phyloP scores from a whole-genome alignment of 2,329 filamentous ascomycete genomes.

The Cucurbitaria berberidis region DNA sequence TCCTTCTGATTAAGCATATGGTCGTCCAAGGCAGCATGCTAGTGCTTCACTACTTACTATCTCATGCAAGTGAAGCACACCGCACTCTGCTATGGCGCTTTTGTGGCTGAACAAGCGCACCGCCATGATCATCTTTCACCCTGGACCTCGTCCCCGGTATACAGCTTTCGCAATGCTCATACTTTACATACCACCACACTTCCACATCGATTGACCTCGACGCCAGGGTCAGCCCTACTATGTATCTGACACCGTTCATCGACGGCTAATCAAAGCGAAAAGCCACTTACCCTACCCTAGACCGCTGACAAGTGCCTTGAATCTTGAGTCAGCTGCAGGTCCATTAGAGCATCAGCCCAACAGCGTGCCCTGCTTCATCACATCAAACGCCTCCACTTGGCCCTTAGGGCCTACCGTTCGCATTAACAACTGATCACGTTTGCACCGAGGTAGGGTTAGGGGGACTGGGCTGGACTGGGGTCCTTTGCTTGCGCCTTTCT shows the following conservation, averaged over 20 bases:
- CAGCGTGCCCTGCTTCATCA: conserved; percentile 6
- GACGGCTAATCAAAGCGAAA: conserved; percentile 5
- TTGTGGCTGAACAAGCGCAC: conserved; percentile 12
- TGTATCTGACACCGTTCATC: not conserved
- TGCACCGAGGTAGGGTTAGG: conserved; percentile 1
- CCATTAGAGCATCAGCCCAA: conserved; percentile 19
- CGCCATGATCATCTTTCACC: conserved; percentile 8
- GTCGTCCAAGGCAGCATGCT: conserved; percentile 1
- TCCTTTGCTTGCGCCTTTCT: too few species aligned
- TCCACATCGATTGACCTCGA: not conserved
- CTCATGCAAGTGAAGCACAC: too few species aligned
- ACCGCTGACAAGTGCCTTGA: conserved; percentile 14
- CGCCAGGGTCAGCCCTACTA: conserved; percentile 1
- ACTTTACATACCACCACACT: conserved; percentile 5
- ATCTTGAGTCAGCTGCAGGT: conserved; percentile 39
- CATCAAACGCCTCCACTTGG: conserved; percentile 1
- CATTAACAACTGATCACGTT: conserved; percentile 30
- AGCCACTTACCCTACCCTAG: conserved; percentile 11
- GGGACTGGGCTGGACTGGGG: conserved; percentile 6
- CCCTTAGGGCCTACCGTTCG: conserved; percentile 17
- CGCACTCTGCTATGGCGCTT: not conserved
- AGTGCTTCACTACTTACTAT: conserved; percentile 5
- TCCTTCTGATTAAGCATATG: not conserved
- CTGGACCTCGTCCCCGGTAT: conserved; percentile 8
- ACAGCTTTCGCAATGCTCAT: conserved; percentile 10